Conservation (phyloP, 139 green algal species). For the Nannochloris sp. region DNA sequence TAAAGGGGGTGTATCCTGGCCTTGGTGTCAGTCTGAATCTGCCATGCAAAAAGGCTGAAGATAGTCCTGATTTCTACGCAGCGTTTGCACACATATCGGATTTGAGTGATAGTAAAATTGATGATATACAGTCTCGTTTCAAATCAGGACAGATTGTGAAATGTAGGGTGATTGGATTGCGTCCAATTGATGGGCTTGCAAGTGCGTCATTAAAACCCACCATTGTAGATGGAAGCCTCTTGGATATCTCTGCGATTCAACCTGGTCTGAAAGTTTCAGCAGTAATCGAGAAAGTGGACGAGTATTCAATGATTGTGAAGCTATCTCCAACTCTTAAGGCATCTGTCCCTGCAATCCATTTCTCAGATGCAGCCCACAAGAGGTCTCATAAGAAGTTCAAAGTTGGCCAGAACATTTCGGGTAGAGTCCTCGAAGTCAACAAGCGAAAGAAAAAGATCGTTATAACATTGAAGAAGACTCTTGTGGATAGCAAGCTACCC, state of each 20-base stretch:
- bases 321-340: conserved; percentile 47
- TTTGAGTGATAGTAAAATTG: conserved; percentile 50
- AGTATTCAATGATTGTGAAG: conserved; percentile 45
- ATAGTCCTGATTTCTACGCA: neutral
- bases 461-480: conserved; percentile 72
- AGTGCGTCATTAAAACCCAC: conserved; percentile 46
- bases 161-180: conserved; percentile 67
- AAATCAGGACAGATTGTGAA: conserved; percentile 42
- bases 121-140: conserved; percentile 45
- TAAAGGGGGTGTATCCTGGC: conserved; percentile 54
- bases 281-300: conserved; percentile 41
- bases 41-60: conserved; percentile 10
- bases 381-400: conserved; percentile 34
- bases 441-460: conserved; percentile 29
- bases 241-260: conserved; percentile 28
- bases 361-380: conserved; percentile 25
- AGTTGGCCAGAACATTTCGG: conserved; percentile 48
- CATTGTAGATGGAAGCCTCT: conserved; percentile 30
- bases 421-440: conserved; percentile 54
- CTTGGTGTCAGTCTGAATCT: conserved; percentile 69
- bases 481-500: conserved; percentile 67
- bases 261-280: conserved; percentile 47
- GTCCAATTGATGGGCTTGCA: conserved; percentile 74
- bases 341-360: conserved; percentile 43
- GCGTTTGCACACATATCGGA: conserved; percentile 75